Conservation (phyloP, 2,329 filamentous ascomycete genomes). For the Monilinia fructigena region DNA sequence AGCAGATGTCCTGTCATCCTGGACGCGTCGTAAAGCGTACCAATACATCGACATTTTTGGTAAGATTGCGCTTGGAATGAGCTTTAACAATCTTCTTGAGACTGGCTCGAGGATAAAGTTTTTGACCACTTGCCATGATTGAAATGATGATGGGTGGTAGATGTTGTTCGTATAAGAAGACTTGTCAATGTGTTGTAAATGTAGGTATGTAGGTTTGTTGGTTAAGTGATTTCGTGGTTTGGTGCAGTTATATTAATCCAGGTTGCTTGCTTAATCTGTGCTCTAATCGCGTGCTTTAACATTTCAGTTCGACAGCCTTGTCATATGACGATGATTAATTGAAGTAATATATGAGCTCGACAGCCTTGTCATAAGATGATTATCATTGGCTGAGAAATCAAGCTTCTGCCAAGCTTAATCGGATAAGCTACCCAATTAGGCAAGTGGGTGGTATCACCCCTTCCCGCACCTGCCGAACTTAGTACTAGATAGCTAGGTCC, state of each 20-base stretch:
- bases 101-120: conserved; percentile 78
- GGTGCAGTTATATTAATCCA: not conserved
- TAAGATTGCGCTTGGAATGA: conserved; percentile 75
- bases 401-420: conserved; percentile 12
- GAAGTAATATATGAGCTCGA: not conserved
- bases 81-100: conserved; percentile 90
- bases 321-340: not conserved
- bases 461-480: conserved; percentile 1
- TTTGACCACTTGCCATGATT: conserved; percentile 52
- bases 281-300: not conserved
- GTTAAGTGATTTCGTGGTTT: not conserved
- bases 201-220: too few relatives aligned
- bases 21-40: conserved; percentile 49
- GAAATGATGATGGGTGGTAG: not conserved
- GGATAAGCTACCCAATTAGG: conserved; percentile 15
- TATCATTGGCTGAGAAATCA: not conserved
- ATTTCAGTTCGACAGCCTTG: conserved; percentile 10
- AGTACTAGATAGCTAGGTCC: not conserved
- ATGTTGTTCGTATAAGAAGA: not conserved
- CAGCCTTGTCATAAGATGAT: not conserved
- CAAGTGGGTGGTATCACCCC: conserved; percentile 20
- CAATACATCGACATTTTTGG: conserved; percentile 83
- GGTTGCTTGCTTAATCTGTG: not conserved
- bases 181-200: not conserved
- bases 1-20: conserved; percentile 22